Evolutionary conservation across 305 asterid genomes (phyloP).

Genomic region (Fraxinus latifolia): DNA sequence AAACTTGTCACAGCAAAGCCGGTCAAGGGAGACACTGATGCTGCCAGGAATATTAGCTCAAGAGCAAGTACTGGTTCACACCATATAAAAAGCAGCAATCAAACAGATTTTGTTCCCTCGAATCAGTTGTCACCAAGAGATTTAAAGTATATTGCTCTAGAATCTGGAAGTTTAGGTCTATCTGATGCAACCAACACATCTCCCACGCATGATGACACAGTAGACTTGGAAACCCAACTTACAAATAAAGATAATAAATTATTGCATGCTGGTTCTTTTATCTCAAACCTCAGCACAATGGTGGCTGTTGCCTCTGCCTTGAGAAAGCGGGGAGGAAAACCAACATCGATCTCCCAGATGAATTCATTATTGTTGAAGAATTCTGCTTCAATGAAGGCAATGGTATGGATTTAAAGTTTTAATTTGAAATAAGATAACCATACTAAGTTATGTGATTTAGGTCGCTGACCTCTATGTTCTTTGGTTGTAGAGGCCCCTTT

Average conservation of each 20-base stretch:
- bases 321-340: conserved; percentile 28
- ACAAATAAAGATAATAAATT: conserved; percentile 1
- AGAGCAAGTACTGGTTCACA: conserved; percentile 6
- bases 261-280: conserved; percentile 21
- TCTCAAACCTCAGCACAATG: conserved; percentile 22
- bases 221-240: background rate
- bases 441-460: conserved; percentile 13
- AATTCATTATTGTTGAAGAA: conserved; percentile 31
- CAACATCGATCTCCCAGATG: conserved; percentile 43
- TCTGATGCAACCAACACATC: conserved; percentile 17
- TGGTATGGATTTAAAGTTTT: conserved; percentile 34
- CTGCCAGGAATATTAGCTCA: background rate
- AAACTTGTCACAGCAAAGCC: background rate
- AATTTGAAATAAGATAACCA: background rate
- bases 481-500: conserved; percentile 38
- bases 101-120: background rate
- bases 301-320: conserved; percentile 14
- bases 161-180: conserved; percentile 11
- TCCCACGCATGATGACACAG: background rate
- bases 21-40: background rate
- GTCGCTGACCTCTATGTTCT: conserved; percentile 16
- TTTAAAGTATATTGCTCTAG: conserved; percentile 5
- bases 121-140: conserved; percentile 2
- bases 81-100: background rate
- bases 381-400: conserved; percentile 26